A percentile compares a stretch with the other conserved stretches of the same genome.
Evolutionary conservation across 139 green algal species (phyloP).

Genomic region (Limnomonas spitsbergensis): DNA sequence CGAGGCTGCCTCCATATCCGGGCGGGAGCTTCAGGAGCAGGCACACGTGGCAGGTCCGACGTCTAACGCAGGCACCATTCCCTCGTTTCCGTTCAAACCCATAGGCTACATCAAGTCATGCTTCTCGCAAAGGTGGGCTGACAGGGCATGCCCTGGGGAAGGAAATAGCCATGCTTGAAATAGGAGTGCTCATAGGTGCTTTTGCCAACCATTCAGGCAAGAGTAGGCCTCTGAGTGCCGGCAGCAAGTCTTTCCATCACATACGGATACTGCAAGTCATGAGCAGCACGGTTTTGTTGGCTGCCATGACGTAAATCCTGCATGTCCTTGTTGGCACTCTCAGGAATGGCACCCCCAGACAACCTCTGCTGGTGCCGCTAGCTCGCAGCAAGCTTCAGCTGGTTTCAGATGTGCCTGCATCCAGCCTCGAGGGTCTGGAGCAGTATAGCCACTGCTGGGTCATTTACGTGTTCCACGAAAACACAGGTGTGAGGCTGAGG

Average conservation of each 20-base stretch:
- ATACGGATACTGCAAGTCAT: no score
- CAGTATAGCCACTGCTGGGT: slow-evolving; percentile 89
- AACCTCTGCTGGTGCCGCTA: slow-evolving; percentile 75
- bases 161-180: no score
- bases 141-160: no score
- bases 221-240: no score
- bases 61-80: not conserved
- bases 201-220: no score
- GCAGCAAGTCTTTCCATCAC: no score
- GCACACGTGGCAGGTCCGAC: not conserved
- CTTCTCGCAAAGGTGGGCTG: slow-evolving; percentile 8
- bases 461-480: slow-evolving; percentile 91
- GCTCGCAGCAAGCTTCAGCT: slow-evolving; percentile 64
- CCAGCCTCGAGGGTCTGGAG: slow-evolving; percentile 74
- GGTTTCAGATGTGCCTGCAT: slow-evolving; percentile 43
- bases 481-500: slow-evolving; percentile 73
- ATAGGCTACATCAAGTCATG: slow-evolving; percentile 15
- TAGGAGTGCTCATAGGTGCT: no score
- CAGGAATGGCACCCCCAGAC: slow-evolving; percentile 82
- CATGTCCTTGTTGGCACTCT: no score
- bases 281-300: no score
- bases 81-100: slow-evolving; percentile 10
- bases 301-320: no score
- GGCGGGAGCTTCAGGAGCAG: no score
- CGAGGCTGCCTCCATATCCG: not conserved